A percentile compares a stretch with the other conserved stretches of the same genome.
These are phyloP conservation scores for Paramecium pentaurelia DNA, from an alignment of 73 alveolate species.

Conservation along the genomic window DNA sequence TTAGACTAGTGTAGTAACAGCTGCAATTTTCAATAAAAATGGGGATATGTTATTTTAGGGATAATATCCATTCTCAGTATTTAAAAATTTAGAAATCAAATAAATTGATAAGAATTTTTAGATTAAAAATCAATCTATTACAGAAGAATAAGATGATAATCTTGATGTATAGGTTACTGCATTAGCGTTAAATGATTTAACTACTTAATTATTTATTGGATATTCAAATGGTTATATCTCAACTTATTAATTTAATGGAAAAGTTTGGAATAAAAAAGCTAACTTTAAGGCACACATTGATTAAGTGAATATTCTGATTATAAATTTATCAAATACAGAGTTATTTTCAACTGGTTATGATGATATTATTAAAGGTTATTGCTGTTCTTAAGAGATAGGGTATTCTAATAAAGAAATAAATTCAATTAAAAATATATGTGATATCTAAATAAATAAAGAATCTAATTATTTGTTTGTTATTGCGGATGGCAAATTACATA, in stretches of 20 bases:
- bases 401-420: not conserved
- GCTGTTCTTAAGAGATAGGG: not conserved
- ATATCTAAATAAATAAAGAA: not conserved
- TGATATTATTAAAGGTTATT: not conserved
- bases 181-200: not conserved
- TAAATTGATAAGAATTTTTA: not conserved
- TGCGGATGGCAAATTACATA: not conserved
- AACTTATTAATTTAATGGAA: not conserved
- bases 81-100: not conserved
- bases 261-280: not conserved
- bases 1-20: not conserved
- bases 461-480: not conserved
- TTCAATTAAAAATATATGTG: not conserved
- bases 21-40: not conserved
- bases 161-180: not conserved
- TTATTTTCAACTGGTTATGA: not conserved
- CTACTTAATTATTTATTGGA: not conserved
- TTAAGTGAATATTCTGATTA: not conserved
- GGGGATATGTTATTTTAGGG: not conserved
- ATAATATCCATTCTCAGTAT: not conserved
- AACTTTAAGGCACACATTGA: not conserved
- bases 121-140: not conserved
- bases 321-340: not conserved
- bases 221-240: not conserved
- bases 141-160: not conserved